Conservation (phyloP, 352 stramenopile genomes). For the Globisporangium irregulare region DNA sequence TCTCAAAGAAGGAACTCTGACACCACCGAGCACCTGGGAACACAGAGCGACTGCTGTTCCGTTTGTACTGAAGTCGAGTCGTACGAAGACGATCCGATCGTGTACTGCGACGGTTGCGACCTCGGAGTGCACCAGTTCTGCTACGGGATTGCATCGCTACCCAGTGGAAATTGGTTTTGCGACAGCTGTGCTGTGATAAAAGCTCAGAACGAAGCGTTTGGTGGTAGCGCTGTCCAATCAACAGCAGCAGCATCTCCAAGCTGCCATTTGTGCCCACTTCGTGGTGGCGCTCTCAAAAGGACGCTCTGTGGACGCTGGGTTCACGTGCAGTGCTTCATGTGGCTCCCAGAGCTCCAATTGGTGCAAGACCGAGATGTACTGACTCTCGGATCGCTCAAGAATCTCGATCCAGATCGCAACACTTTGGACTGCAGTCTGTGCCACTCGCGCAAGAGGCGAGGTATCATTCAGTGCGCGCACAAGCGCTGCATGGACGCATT, state of each 20-base stretch:
- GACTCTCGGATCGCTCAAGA: constrained; percentile 41
- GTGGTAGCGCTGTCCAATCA: not conserved
- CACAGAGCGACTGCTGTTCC: constrained; percentile 40
- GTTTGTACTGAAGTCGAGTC: constrained; percentile 81
- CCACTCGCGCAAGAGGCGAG: constrained; percentile 47
- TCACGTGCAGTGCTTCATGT: constrained; percentile 85
- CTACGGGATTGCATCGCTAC: constrained; percentile 73
- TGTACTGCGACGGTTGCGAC: constrained; percentile 90
- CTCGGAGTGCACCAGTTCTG: constrained; percentile 88
- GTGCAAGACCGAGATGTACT: constrained; percentile 31
- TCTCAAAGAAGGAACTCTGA: not conserved
- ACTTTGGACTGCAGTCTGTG: constrained; percentile 71
- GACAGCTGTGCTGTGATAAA: constrained; percentile 37
- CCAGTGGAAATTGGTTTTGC: constrained; percentile 84
- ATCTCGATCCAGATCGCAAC: constrained; percentile 56
- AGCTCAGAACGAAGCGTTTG: not conserved
- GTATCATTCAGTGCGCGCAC: constrained; percentile 79
- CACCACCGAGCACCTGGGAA: not conserved
- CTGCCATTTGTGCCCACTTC: constrained; percentile 72
- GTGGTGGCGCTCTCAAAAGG: constrained; percentile 53
- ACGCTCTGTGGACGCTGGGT: constrained; percentile 72
- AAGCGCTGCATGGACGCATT: constrained; percentile 72
- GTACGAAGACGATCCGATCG: constrained; percentile 86
- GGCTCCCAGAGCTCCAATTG: constrained; percentile 75
- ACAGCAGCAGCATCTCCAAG: constrained; percentile 5